Percentiles rank a stretch among this genome's conserved stretches.
These are phyloP conservation scores for Chlorociboria aeruginascens DNA, from an alignment of 495 filamentous ascomycete species.

Conservation along the genomic window DNA sequence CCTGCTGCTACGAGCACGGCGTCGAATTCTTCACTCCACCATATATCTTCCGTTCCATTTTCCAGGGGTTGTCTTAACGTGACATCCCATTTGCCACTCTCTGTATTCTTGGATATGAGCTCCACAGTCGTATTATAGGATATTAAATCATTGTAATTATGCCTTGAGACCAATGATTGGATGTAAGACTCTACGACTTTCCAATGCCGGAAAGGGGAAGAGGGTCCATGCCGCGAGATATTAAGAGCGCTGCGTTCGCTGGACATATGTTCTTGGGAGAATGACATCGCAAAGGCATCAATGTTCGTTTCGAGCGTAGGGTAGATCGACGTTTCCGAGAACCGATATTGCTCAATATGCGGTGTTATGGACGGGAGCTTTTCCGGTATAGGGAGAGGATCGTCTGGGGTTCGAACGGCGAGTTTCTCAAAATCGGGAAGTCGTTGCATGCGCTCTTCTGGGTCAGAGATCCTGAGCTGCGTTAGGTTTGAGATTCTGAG, in stretches of 20 bases:
- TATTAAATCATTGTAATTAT: constrained; percentile 24
- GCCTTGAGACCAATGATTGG: constrained; percentile 20
- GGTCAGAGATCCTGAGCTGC: constrained; percentile 11
- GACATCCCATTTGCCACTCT: constrained; percentile 25
- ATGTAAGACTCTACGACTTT: constrained; percentile 24
- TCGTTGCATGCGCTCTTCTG: constrained; percentile 14
- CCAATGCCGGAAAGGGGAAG: constrained; percentile 29
- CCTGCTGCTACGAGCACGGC: constrained; percentile 73
- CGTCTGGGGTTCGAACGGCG: constrained; percentile 34
- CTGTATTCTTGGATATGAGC: constrained; percentile 20
- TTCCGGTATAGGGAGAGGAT: constrained; percentile 32
- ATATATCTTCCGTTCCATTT: constrained; percentile 22
- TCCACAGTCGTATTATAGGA: constrained; percentile 30
- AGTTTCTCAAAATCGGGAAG: constrained; percentile 28
- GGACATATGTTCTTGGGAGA: constrained; percentile 29
- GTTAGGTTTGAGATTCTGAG: not conserved
- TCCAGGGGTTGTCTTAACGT: constrained; percentile 21
- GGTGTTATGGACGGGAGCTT: constrained; percentile 34
- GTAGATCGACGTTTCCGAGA: constrained; percentile 34
- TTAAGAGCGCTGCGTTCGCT: constrained; percentile 17
- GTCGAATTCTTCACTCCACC: constrained; percentile 50
- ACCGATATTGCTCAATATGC: constrained; percentile 31
- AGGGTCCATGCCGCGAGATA: constrained; percentile 21
- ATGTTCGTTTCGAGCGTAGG: constrained; percentile 33
- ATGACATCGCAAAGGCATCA: constrained; percentile 26